Percentiles rank a stretch among this genome's conserved stretches.
phyloP scores from a whole-genome alignment of 331 rosid genomes.

The Rosa hybrid region DNA sequence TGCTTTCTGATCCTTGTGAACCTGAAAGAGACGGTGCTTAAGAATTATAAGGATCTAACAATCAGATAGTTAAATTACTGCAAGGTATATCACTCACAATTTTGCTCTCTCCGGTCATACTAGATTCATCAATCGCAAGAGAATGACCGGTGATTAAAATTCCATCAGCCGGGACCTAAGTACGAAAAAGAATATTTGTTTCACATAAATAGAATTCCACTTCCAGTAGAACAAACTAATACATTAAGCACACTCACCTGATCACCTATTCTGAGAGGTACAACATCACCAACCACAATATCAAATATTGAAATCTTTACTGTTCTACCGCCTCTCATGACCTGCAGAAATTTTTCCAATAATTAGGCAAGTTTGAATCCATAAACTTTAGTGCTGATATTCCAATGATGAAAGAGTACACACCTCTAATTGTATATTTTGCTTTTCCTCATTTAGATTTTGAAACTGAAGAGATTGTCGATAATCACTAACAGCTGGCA shows the following conservation, averaged over 20 bases:
- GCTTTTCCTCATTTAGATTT: slow-evolving; percentile 83
- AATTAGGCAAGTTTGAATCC: slow-evolving; percentile 23
- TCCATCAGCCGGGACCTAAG: slow-evolving; percentile 97
- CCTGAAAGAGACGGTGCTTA: slow-evolving; percentile 55
- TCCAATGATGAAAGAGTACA: slow-evolving; percentile 28
- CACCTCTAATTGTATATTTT: slow-evolving; percentile 93
- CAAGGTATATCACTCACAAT: slow-evolving; percentile 56
- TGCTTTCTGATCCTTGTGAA: slow-evolving; percentile 78
- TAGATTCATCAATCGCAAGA: slow-evolving; percentile 94
- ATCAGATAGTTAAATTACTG: slow-evolving; percentile 13
- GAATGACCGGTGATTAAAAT: slow-evolving; percentile 78
- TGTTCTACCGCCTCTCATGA: slow-evolving; percentile 81
- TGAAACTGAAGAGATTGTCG: slow-evolving; percentile 95
- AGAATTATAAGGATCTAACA: slow-evolving; percentile 29
- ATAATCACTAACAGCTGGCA: slow-evolving; percentile 87
- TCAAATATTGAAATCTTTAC: slow-evolving; percentile 82
- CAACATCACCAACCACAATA: slow-evolving; percentile 90
- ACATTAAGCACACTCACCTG: slow-evolving; percentile 59
- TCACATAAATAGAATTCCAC: slow-evolving; percentile 9
- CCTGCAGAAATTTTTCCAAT: slow-evolving; percentile 43
- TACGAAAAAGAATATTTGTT: slow-evolving; percentile 17
- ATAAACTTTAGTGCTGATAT: background rate
- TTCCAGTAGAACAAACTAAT: slow-evolving; percentile 25
- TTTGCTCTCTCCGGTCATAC: slow-evolving; percentile 99
- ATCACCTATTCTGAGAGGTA: slow-evolving; percentile 94